Conservation (phyloP, 345 rosid species). For the Brassica juncea region DNA sequence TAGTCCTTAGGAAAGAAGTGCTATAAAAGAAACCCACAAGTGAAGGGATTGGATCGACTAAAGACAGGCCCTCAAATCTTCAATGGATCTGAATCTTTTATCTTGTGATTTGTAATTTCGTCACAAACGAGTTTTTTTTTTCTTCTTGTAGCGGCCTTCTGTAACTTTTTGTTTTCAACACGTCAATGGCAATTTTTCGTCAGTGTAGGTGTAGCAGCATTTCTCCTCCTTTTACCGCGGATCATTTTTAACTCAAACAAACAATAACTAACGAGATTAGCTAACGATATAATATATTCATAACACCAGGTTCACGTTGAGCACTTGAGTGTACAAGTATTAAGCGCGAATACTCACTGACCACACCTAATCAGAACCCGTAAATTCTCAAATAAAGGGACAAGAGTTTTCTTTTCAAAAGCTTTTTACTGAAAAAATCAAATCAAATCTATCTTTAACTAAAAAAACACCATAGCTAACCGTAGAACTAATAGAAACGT, state of each 20-base stretch:
- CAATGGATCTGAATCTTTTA: constrained; percentile 4
- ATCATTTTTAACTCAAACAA: not conserved
- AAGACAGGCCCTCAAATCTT: constrained; percentile 6
- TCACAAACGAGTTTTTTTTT: not conserved
- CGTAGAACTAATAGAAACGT: not conserved
- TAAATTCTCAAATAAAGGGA: not conserved
- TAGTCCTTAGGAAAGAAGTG: not conserved
- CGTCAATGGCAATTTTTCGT: not conserved
- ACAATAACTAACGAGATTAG: not conserved
- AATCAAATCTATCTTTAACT: not conserved
- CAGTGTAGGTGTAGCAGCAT: not conserved
- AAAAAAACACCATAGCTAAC: not conserved
- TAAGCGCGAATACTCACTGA: not conserved
- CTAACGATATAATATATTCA: not conserved
- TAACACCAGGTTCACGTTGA: constrained; percentile 1
- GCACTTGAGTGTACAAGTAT: not conserved
- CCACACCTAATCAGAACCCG: not conserved
- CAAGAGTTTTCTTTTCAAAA: not conserved
- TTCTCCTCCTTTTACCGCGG: not conserved
- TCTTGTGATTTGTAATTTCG: not conserved
- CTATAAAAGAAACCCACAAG: constrained; percentile 2
- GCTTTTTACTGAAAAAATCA: not conserved
- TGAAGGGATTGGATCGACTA: not conserved
- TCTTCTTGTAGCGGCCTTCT: constrained; percentile 5
- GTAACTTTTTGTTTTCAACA: constrained; percentile 11